Base-by-base conservation (phyloP, 2,329 filamentous ascomycete species). In the Chaetomiaceae sp. region DNA sequence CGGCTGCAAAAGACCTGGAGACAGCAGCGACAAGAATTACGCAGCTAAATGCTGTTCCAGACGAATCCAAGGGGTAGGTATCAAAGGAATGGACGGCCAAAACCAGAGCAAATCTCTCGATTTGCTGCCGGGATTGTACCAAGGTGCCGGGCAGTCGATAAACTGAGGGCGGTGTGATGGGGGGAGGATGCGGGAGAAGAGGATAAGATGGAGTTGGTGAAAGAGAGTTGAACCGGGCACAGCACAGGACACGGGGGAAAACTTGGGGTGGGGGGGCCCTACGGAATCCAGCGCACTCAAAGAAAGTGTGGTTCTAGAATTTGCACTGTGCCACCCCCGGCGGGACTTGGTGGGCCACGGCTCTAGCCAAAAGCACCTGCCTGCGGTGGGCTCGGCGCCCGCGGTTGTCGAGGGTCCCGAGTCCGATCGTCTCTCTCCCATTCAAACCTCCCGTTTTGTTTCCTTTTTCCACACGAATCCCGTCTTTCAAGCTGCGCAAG, bases 61-160 rank as follows among this genome's bases (percentile, higher is more conserved):
- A 58, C 53, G 58, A 62, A 61, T 58, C 47, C 56, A 61, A 62
- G 29, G 43, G 48, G 53, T 47, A 54, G 42, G 56, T 60, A 61
- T 65, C 60, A 78, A 76, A 75, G 74, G 78, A 81, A 76, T 73
- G 78, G 78, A 81, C 78, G 78, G 78, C 67, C 76, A 73, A 80
- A 80, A 77, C 78, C 79, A 82, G 77, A 69, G 72, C 69, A 73
- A 77, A 74, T 74, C 64, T 64, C 50, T 61, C 73, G 73, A 73
- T 72, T 67, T 73, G 75, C 75, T 67, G 66, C 77, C 74, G 77
- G 78, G 78, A 79, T 78, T 74, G 78, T 70, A 74, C 79, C 78
- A 81, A 65, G 63, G 64, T 58, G 61, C 59, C 61, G 63, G 63
- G 63, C 60, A 57, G 63, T 62, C 61, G 63, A 65, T 61, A 62